phyloP scores from a whole-genome alignment of 495 filamentous ascomycete species.

The Penicillium manginii region DNA sequence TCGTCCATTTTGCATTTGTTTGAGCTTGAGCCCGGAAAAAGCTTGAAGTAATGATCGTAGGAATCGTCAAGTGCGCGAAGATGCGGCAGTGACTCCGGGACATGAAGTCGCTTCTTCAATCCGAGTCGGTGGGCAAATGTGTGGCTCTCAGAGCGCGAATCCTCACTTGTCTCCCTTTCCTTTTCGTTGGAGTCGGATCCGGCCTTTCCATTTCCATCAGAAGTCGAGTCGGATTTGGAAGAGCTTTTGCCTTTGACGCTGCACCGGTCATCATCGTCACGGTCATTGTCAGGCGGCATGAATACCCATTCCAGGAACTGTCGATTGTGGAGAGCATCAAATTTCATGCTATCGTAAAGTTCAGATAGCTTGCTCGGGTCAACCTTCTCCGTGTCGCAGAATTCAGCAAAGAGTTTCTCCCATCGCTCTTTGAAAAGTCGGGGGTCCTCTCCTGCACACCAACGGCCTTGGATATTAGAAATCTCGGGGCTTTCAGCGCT shows the following conservation, averaged over 20 bases:
- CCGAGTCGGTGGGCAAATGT: constrained; percentile 54
- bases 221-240: constrained; percentile 34
- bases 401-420: constrained; percentile 98
- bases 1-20: constrained; percentile 83
- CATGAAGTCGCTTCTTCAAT: constrained; percentile 47
- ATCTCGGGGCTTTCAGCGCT: constrained; percentile 54
- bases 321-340: constrained; percentile 95
- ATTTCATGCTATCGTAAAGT: constrained; percentile 99
- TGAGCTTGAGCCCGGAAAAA: constrained; percentile 75
- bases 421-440: constrained; percentile 94
- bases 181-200: constrained; percentile 32
- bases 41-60: constrained; percentile 79
- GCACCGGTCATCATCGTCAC: constrained; percentile 64
- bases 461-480: constrained; percentile 79
- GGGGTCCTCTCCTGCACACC: constrained; percentile 96
- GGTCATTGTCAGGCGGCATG: constrained; percentile 71
- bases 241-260: constrained; percentile 30
- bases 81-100: constrained; percentile 48
- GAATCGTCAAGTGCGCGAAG: constrained; percentile 51
- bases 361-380: constrained; percentile 98
- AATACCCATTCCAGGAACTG: constrained; percentile 98
- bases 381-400: constrained; percentile 94
- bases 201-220: constrained; percentile 25
- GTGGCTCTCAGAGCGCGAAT: constrained; percentile 30
- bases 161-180: constrained; percentile 34